phyloP scores from a whole-genome alignment of 371 early-diverging fungal genomes.

The Lichtheimia hyalospora region DNA sequence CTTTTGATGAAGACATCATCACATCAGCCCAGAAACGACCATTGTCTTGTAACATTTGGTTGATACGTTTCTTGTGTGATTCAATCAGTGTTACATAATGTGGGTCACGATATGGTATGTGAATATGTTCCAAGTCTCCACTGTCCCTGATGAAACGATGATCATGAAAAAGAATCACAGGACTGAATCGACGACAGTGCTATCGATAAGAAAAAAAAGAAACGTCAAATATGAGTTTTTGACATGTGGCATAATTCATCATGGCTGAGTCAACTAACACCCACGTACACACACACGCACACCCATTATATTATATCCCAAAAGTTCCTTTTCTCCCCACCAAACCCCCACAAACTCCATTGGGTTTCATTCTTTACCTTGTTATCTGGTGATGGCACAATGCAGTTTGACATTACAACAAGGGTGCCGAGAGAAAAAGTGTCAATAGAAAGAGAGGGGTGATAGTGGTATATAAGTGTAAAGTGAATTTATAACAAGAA shows the following conservation, averaged over 20 bases:
- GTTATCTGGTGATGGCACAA: constrained; percentile 9
- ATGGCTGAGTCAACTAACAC: too few relatives aligned
- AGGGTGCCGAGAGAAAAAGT: background rate
- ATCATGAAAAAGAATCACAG: constrained; percentile 42
- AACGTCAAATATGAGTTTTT: background rate
- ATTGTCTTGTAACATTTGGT: constrained; percentile 35
- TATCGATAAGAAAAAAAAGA: background rate
- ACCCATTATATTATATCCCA: too few relatives aligned
- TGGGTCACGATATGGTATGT: constrained; percentile 30
- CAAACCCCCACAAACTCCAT: background rate
- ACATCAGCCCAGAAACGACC: constrained; percentile 38
- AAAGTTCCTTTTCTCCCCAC: background rate
- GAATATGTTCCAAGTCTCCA: constrained; percentile 29
- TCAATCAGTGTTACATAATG: constrained; percentile 26
- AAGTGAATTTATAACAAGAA: too few relatives aligned
- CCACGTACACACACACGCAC: too few relatives aligned
- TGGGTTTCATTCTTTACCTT: background rate
- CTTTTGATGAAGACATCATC: constrained; percentile 20
- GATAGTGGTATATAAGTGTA: background rate
- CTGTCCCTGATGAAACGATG: constrained; percentile 27
- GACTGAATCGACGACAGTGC: constrained; percentile 30
- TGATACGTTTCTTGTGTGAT: constrained; percentile 25
- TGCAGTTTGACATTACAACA: constrained; percentile 6
- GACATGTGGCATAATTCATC: too few relatives aligned
- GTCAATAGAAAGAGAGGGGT: constrained; percentile 2